Evolutionary conservation across 345 rosid species (phyloP).

Genomic region (Acer campestre): DNA sequence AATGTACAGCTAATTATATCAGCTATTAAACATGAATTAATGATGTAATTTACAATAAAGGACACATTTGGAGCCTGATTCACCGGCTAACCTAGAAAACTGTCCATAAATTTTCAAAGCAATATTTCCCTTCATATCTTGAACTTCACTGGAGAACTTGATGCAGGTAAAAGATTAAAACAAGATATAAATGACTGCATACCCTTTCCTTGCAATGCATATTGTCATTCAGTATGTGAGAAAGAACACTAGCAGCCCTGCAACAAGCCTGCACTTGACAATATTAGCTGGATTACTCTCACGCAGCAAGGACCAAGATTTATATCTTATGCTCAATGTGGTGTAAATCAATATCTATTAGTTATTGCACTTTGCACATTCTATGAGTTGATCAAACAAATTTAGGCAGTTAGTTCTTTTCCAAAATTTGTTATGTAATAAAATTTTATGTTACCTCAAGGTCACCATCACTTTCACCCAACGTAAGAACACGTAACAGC

Average conservation of each 20-base stretch:
- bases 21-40: not conserved
- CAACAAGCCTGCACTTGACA: conserved; percentile 73
- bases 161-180: not conserved
- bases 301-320: conserved; percentile 13
- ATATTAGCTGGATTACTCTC: conserved; percentile 29
- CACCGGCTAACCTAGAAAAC: not conserved
- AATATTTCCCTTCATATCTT: not conserved
- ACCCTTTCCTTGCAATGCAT: conserved; percentile 89
- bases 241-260: conserved; percentile 95
- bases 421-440: not conserved
- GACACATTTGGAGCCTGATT: not conserved
- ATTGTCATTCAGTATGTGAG: conserved; percentile 83
- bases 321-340: conserved; percentile 13
- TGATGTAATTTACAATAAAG: not conserved
- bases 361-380: conserved; percentile 1
- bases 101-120: conserved; percentile 1
- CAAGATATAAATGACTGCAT: conserved; percentile 19
- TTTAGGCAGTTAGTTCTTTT: not conserved
- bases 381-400: not conserved
- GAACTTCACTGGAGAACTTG: not conserved
- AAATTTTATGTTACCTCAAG: conserved; percentile 70
- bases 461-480: conserved; percentile 86
- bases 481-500: conserved; percentile 82
- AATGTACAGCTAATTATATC: not conserved
- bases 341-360: conserved; percentile 13